Percentiles rank a stretch among this genome's conserved stretches.
phyloP scores from a whole-genome alignment of 2,329 filamentous ascomycete genomes.

The Aspergillus texensis region DNA sequence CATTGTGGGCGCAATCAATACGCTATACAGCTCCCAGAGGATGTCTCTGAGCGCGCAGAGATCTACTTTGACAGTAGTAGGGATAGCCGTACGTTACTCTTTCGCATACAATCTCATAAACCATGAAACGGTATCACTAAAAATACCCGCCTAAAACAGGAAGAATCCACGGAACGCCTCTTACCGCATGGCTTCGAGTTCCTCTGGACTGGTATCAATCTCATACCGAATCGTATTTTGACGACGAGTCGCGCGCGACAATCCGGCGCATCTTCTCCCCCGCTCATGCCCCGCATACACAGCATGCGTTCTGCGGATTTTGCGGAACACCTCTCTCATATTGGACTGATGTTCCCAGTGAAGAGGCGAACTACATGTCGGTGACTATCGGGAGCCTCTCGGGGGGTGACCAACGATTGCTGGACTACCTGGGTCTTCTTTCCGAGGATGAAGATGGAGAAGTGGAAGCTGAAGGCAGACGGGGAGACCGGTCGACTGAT shows the following conservation, averaged over 20 bases:
- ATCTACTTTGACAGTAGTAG: slow-evolving; percentile 75
- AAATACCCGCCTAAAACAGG: slow-evolving; percentile 43
- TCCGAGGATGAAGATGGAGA: slow-evolving; percentile 41
- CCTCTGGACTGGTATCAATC: slow-evolving; percentile 81
- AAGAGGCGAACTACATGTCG: slow-evolving; percentile 77
- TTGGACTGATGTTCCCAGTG: slow-evolving; percentile 74
- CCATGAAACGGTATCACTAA: background rate
- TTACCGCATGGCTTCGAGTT: slow-evolving; percentile 81
- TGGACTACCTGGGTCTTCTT: slow-evolving; percentile 77
- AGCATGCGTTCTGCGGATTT: slow-evolving; percentile 86
- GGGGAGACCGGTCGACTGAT: slow-evolving; percentile 35
- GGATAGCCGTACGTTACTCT: slow-evolving; percentile 66
- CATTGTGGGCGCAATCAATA: slow-evolving; percentile 86
- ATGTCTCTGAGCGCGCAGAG: slow-evolving; percentile 59
- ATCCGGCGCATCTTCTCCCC: slow-evolving; percentile 71
- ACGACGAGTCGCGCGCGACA: slow-evolving; percentile 70
- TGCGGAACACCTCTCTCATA: slow-evolving; percentile 84
- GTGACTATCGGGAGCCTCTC: slow-evolving; percentile 78
- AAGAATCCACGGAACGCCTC: slow-evolving; percentile 67
- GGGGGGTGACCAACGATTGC: slow-evolving; percentile 68
- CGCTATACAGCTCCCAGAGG: slow-evolving; percentile 68
- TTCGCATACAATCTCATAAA: background rate
- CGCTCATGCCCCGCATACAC: slow-evolving; percentile 58
- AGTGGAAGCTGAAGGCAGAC: background rate
- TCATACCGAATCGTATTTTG: slow-evolving; percentile 72